phyloP scores from a whole-genome alignment of 495 filamentous ascomycete genomes.

The Choiromyces venosus region DNA sequence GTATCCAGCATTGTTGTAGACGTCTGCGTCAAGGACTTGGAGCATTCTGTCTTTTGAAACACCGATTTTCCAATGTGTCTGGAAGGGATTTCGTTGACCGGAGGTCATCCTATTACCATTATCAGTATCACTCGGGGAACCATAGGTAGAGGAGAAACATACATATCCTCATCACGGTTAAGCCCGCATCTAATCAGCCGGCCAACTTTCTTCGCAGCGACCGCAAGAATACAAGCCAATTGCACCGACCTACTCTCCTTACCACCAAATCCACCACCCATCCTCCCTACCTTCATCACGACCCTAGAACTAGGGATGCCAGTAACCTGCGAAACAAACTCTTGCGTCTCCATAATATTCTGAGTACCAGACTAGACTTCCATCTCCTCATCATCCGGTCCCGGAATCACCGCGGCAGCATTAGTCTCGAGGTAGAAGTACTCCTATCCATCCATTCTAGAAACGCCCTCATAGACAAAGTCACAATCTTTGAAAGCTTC shows the following conservation, averaged over 20 bases:
- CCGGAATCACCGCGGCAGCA: constrained; percentile 44
- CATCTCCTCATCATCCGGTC: constrained; percentile 43
- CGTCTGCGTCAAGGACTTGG: constrained; percentile 44
- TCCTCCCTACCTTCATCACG: constrained; percentile 45
- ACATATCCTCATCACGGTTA: constrained; percentile 48
- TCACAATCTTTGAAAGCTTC: constrained; percentile 45
- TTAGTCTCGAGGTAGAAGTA: constrained; percentile 49
- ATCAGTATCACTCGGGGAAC: background rate
- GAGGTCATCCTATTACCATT: constrained; percentile 40
- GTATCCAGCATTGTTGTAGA: constrained; percentile 46
- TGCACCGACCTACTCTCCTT: constrained; percentile 46
- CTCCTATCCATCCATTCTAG: constrained; percentile 47
- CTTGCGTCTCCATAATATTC: constrained; percentile 47
- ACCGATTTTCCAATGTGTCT: constrained; percentile 47
- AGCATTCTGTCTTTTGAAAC: constrained; percentile 45
- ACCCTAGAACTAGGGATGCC: constrained; percentile 47
- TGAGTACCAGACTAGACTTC: constrained; percentile 48
- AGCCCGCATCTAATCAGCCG: constrained; percentile 46
- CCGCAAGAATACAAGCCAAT: constrained; percentile 44
- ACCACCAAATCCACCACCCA: constrained; percentile 47
- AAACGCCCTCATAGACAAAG: constrained; percentile 42
- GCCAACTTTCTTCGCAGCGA: constrained; percentile 46
- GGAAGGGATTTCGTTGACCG: constrained; percentile 46
- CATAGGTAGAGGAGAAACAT: constrained; percentile 28
- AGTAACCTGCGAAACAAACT: constrained; percentile 45